phyloP scores from a whole-genome alignment of 495 filamentous ascomycete genomes.

The Aspergillus sparsus region DNA sequence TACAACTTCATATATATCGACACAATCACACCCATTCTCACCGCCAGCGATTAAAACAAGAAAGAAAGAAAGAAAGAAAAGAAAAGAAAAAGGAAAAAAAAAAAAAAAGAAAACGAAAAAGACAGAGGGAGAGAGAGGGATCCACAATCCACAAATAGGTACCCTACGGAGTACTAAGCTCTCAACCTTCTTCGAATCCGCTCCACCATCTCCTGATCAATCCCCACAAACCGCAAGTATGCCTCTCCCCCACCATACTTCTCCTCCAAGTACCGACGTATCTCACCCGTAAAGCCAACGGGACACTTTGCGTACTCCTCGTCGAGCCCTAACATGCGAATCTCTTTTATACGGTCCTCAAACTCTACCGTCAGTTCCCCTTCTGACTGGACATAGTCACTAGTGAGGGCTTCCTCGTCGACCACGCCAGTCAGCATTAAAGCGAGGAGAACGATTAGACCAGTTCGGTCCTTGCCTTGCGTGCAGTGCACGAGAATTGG shows the following conservation, averaged over 20 bases:
- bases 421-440: slow-evolving; percentile 60
- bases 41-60: too few relatives aligned
- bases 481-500: slow-evolving; percentile 78
- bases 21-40: not conserved
- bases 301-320: slow-evolving; percentile 69
- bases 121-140: too few relatives aligned
- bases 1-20: not conserved
- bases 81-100: too few relatives aligned
- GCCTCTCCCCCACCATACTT: slow-evolving; percentile 60
- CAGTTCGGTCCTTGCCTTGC: slow-evolving; percentile 86
- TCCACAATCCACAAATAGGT: too few relatives aligned
- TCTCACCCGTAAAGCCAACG: slow-evolving; percentile 51
- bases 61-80: too few relatives aligned
- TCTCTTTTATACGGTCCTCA: slow-evolving; percentile 65
- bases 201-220: slow-evolving; percentile 44
- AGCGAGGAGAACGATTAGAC: slow-evolving; percentile 65
- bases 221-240: slow-evolving; percentile 63
- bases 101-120: too few relatives aligned
- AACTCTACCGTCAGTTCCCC: slow-evolving; percentile 60
- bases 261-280: slow-evolving; percentile 51
- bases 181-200: slow-evolving; percentile 33
- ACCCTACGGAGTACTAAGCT: slow-evolving; percentile 4
- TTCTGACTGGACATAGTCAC: slow-evolving; percentile 69
- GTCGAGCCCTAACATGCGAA: slow-evolving; percentile 64
- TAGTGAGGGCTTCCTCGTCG: slow-evolving; percentile 53